phyloP scores from a whole-genome alignment of 129 eudicot species.

The Daucus carota region DH1_v3.0 NC_030382.2:11556001-11556500 shows the following conservation, averaged over 20 bases:
- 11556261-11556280: neutral
- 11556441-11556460: conserved; percentile 88
- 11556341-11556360: too few species aligned
- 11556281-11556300: neutral
- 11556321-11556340: too few species aligned
- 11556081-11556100: conserved; percentile 91
- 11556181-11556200: conserved; percentile 52
- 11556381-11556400: neutral
- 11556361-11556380: too few species aligned
- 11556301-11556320: neutral
- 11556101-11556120: conserved; percentile 99
- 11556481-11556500: conserved; percentile 88
- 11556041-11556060: conserved; percentile 99
- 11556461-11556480: conserved; percentile 87
- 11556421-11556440: conserved; percentile 89
- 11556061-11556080: conserved; percentile 86
- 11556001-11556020: conserved; percentile 75
- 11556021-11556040: conserved; percentile 99
- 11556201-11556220: neutral
- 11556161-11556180: conserved; percentile 99
- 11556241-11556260: neutral
- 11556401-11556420: neutral
- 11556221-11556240: neutral
- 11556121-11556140: conserved; percentile 88
- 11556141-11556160: conserved; percentile 98